Evolutionary conservation across 2,329 filamentous ascomycete species (phyloP).

Genomic region (Dothistroma septosporum): DNA sequence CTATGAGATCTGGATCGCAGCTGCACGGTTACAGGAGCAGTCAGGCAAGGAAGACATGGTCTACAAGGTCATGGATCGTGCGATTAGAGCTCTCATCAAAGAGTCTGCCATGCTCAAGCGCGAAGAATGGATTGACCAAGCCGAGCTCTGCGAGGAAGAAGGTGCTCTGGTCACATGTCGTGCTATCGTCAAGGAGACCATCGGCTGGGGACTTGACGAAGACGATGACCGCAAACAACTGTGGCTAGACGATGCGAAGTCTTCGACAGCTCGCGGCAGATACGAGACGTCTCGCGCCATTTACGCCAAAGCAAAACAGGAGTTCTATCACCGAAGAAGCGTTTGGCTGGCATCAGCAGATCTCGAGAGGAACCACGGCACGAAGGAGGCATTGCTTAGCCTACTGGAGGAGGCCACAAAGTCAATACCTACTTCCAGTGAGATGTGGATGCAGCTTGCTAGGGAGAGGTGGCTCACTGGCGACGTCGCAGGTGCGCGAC

Average conservation of each 20-base stretch:
- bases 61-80: slow-evolving; percentile 86
- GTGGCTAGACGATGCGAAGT: slow-evolving; percentile 89
- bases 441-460: slow-evolving; percentile 92
- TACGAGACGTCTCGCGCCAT: slow-evolving; percentile 86
- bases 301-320: slow-evolving; percentile 81
- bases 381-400: slow-evolving; percentile 74
- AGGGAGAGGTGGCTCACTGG: slow-evolving; percentile 91
- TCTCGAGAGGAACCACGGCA: slow-evolving; percentile 84
- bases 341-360: slow-evolving; percentile 90
- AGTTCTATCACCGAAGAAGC: slow-evolving; percentile 83
- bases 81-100: slow-evolving; percentile 79
- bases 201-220: slow-evolving; percentile 90
- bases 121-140: slow-evolving; percentile 94
- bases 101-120: slow-evolving; percentile 95
- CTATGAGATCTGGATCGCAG: slow-evolving; percentile 94
- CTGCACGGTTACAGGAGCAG: slow-evolving; percentile 81
- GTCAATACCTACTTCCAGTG: slow-evolving; percentile 84
- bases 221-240: slow-evolving; percentile 94
- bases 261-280: slow-evolving; percentile 72
- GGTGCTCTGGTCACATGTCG: slow-evolving; percentile 81
- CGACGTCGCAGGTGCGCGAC: slow-evolving; percentile 78
- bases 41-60: slow-evolving; percentile 76
- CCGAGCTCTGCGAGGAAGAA: slow-evolving; percentile 90
- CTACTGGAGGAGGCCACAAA: slow-evolving; percentile 91
- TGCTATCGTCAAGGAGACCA: slow-evolving; percentile 84